Evolutionary conservation across 345 rosid species (phyloP), one percentile per base, ranked within the genome.

Genomic region (Sisymbrium irio): DNA sequence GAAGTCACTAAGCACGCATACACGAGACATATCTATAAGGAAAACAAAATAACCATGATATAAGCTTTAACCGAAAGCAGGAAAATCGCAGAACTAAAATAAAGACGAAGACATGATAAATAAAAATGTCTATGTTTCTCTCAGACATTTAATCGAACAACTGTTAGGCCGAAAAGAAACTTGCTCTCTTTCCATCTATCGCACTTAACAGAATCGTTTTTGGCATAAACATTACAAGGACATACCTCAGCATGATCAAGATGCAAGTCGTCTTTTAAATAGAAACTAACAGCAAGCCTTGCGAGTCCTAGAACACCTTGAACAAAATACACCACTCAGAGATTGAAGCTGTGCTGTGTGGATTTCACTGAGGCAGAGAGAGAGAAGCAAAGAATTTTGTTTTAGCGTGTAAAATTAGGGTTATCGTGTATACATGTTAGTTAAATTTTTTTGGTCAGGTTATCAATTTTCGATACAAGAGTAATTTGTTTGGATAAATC

Each of bases 311-410:
- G 82, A 74, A 92, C 99, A 76, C 99, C 99, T 85, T 92, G 98
- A 80, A 95, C 99, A 79, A 95, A 92, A 76, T 95, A 92, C 22
- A 95, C 99, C 97, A 92, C n/a, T n/a, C n/a, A n/a, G n/a, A n/a
- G n/a, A n/a, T n/a, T n/a, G n/a, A n/a, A n/a, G n/a, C n/a, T n/a
- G n/a, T n/a, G n/a, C n/a, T n/a, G n/a, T n/a, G n/a, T n/a, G n/a
- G n/a, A n/a, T n/a, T n/a, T n/a, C n/a, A n/a, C n/a, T n/a, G n/a
- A n/a, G n/a, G n/a, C n/a, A n/a, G n/a, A n/a, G n/a, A n/a, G n/a
- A n/a, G n/a, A n/a, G n/a, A n/a, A n/a, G n/a, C n/a, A n/a, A n/a
- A n/a, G n/a, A n/a, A n/a, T n/a, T n/a, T n/a, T n/a, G n/a, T n/a
- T n/a, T n/a, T n/a, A n/a, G n/a, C n/a, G n/a, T n/a, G n/a, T n/a